phyloP scores from a whole-genome alignment of 2,329 filamentous ascomycete genomes.

The Diaporthe helianthi region DNA sequence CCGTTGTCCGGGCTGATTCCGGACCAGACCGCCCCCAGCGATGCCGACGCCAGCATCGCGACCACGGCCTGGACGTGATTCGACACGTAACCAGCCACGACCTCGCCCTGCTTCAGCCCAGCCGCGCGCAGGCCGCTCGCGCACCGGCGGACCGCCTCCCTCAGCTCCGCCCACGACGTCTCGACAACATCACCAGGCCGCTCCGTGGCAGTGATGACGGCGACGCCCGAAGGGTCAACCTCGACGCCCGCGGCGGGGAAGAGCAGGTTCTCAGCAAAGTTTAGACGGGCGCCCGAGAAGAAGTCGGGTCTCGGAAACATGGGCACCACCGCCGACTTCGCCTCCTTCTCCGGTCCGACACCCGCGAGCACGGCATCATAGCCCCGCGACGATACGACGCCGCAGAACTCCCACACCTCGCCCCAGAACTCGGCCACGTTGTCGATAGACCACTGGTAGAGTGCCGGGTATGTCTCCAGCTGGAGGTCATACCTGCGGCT shows the following conservation, averaged over 20 bases:
- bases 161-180: conserved; percentile 78
- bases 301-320: conserved; percentile 91
- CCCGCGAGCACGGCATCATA: conserved; percentile 63
- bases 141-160: conserved; percentile 78
- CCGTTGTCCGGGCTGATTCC: conserved; percentile 92
- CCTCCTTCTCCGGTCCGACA: conserved; percentile 67
- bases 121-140: conserved; percentile 72
- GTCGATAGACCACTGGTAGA: conserved; percentile 86
- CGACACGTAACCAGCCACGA: conserved; percentile 79
- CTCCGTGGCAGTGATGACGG: conserved; percentile 85
- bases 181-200: conserved; percentile 61
- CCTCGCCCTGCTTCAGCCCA: conserved; percentile 63
- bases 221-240: conserved; percentile 66
- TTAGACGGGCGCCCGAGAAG: conserved; percentile 80
- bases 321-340: conserved; percentile 58
- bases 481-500: conserved; percentile 71
- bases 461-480: conserved; percentile 72
- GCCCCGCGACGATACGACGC: conserved; percentile 71
- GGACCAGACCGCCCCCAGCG: conserved; percentile 90
- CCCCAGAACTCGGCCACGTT: conserved; percentile 82
- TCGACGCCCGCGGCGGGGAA: conserved; percentile 69
- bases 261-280: conserved; percentile 95
- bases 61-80: conserved; percentile 90
- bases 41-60: conserved; percentile 83
- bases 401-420: conserved; percentile 83